Conservation (phyloP, 192 early-diverging fungal genomes). For the Phlyctochytrium arcticum region DNA sequence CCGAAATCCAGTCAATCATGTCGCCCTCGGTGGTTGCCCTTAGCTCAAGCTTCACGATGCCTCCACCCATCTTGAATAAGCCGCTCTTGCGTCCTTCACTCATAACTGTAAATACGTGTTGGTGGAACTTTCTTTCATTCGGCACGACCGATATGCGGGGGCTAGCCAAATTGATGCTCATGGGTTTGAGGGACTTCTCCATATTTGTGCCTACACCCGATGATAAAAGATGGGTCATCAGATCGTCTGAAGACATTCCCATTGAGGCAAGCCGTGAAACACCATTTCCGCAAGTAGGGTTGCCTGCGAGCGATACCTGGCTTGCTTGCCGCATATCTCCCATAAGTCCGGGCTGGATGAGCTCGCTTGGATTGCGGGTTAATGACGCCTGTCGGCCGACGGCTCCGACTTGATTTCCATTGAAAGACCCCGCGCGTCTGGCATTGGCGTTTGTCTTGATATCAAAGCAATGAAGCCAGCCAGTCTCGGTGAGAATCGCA, state of each 20-base stretch:
- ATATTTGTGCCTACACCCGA: background rate
- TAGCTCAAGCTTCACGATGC: background rate
- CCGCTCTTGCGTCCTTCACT: background rate
- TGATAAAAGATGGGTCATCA: too few relatives aligned
- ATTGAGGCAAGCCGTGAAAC: too few relatives aligned
- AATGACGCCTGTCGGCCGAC: background rate
- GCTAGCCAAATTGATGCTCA: background rate
- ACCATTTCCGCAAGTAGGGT: too few relatives aligned
- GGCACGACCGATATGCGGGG: background rate
- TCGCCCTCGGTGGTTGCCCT: background rate
- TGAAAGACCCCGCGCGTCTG: background rate
- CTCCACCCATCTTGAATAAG: background rate
- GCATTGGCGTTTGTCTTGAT: background rate
- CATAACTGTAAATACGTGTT: background rate
- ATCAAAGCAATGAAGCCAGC: constrained; percentile 9
- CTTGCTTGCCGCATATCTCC: background rate
- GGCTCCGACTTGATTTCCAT: too few relatives aligned
- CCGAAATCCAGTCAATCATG: constrained; percentile 8
- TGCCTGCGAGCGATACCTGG: too few relatives aligned
- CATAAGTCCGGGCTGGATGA: background rate
- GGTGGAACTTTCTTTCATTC: background rate
- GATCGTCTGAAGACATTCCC: background rate
- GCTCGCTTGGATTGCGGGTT: background rate
- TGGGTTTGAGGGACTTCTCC: background rate
- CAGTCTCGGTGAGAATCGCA: constrained; percentile 11